Conservation (phyloP, 2,329 filamentous ascomycete genomes). For the Claviceps lovelessii region DNA sequence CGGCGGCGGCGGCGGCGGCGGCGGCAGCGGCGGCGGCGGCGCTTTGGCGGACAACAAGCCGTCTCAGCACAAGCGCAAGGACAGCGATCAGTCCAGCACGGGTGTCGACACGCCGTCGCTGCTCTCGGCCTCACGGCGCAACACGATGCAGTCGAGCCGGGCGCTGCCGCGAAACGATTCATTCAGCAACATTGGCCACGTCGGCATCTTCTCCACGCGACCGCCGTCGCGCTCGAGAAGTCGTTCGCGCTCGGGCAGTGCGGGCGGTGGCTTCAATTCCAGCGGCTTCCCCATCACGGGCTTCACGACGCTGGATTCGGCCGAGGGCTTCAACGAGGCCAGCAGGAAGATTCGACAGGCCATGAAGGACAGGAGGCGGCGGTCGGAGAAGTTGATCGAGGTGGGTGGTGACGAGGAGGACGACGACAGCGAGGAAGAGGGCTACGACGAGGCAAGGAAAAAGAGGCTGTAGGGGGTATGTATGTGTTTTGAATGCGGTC, state of each 20-base stretch:
- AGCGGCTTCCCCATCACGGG: constrained; percentile 51
- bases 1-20: constrained; percentile 15
- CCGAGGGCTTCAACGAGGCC: constrained; percentile 67
- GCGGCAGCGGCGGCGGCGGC: constrained; percentile 7
- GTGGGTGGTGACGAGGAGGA: constrained; percentile 22
- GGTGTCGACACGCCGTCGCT: constrained; percentile 22
- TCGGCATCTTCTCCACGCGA: constrained; percentile 80
- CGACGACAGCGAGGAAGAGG: constrained; percentile 27
- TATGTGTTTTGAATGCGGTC: background rate
- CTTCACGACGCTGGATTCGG: constrained; percentile 53
- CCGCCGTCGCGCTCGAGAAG: constrained; percentile 67
- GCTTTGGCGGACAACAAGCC: constrained; percentile 9
- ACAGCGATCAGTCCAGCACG: constrained; percentile 34
- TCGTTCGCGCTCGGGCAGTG: constrained; percentile 56
- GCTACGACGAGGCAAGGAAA: constrained; percentile 29
- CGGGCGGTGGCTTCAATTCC: constrained; percentile 46
- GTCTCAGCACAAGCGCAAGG: constrained; percentile 22
- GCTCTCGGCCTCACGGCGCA: constrained; percentile 28
- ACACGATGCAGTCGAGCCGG: constrained; percentile 39
- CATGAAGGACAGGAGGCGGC: constrained; percentile 52
- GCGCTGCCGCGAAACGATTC: constrained; percentile 73
- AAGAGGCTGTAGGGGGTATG: constrained; percentile 14
- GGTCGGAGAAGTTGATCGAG: constrained; percentile 30
- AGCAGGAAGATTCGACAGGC: constrained; percentile 70
- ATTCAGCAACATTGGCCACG: constrained; percentile 75